These are phyloP conservation scores for Acacia confusa DNA, from an alignment of 306 rosid genomes.

Conservation along the genomic window DNA sequence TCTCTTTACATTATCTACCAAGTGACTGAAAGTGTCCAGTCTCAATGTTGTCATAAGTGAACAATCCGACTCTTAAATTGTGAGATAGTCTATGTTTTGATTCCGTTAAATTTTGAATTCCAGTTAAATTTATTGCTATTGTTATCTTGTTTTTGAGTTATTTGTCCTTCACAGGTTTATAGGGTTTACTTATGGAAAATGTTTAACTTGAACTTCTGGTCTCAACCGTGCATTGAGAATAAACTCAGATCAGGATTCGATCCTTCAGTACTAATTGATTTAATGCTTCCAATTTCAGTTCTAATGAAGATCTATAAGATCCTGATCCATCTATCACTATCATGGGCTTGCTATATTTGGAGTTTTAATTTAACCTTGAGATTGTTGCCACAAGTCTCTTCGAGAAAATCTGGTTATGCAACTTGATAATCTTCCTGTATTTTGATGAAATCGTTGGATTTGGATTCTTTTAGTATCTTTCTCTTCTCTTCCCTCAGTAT, in stretches of 20 bases:
- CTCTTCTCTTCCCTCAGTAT: too few species aligned
- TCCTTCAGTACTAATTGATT: not conserved
- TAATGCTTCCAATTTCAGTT: not conserved
- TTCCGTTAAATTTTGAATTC: not conserved
- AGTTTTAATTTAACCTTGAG: not conserved
- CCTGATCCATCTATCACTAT: not conserved
- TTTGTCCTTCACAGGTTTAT: not conserved
- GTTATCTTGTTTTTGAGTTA: not conserved
- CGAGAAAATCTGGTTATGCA: not conserved
- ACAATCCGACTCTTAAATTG: not conserved
- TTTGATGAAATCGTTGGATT: too few species aligned
- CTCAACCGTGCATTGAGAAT: not conserved
- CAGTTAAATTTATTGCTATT: not conserved
- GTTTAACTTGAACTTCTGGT: not conserved
- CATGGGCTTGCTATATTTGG: not conserved
- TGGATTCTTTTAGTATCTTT: too few species aligned
- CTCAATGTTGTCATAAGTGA: not conserved
- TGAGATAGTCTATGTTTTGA: not conserved
- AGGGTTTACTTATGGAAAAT: not conserved
- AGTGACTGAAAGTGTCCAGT: constrained; percentile 9
- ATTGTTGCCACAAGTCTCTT: not conserved
- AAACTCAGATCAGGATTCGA: not conserved
- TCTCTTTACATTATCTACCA: not conserved
- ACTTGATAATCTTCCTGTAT: not conserved
- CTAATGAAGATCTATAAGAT: not conserved